Percentiles rank a stretch among this genome's conserved stretches.
These are phyloP conservation scores for Acer negundo DNA, from an alignment of 345 rosid species.

Conservation along the genomic window DNA sequence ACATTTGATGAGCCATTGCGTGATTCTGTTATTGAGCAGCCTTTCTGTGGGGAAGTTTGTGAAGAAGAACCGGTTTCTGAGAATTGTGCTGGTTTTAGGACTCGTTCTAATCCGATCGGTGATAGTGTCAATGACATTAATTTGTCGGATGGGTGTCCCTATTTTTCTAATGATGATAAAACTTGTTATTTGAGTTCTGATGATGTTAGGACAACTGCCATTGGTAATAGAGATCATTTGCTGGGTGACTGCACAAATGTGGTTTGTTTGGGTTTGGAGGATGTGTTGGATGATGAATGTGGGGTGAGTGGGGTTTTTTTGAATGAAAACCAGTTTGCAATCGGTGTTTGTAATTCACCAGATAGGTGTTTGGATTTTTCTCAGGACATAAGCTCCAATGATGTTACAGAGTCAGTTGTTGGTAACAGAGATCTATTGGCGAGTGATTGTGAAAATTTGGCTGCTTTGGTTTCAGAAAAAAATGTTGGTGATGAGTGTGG, in stretches of 20 bases:
- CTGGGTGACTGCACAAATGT: slow-evolving; percentile 11
- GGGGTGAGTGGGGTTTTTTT: slow-evolving; percentile 1
- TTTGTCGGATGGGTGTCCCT: slow-evolving; percentile 24
- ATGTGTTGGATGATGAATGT: slow-evolving; percentile 10
- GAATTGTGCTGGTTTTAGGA: slow-evolving; percentile 4
- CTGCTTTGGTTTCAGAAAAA: slow-evolving; percentile 3
- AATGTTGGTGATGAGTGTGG: slow-evolving; percentile 4
- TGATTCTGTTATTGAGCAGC: slow-evolving; percentile 27
- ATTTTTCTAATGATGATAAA: slow-evolving; percentile 22
- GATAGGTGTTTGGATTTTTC: slow-evolving; percentile 9
- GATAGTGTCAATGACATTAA: slow-evolving; percentile 25
- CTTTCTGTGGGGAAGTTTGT: slow-evolving; percentile 22
- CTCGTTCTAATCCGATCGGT: slow-evolving; percentile 28
- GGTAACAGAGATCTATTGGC: slow-evolving; percentile 9
- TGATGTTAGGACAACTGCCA: neutral
- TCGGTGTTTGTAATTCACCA: slow-evolving; percentile 11
- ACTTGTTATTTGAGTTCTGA: slow-evolving; percentile 19
- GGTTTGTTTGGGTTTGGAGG: slow-evolving; percentile 11
- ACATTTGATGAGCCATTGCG: slow-evolving; percentile 18
- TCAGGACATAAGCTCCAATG: neutral
- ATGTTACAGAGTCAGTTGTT: slow-evolving; percentile 14
- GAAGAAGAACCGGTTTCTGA: slow-evolving; percentile 19
- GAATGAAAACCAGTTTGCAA: slow-evolving; percentile 10
- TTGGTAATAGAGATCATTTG: neutral
- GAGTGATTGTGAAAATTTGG: slow-evolving; percentile 12